A percentile compares a stretch with the other conserved stretches of the same genome.
phyloP scores from a whole-genome alignment of 2,329 filamentous ascomycete species.

The Alternaria burnsii region DNA sequence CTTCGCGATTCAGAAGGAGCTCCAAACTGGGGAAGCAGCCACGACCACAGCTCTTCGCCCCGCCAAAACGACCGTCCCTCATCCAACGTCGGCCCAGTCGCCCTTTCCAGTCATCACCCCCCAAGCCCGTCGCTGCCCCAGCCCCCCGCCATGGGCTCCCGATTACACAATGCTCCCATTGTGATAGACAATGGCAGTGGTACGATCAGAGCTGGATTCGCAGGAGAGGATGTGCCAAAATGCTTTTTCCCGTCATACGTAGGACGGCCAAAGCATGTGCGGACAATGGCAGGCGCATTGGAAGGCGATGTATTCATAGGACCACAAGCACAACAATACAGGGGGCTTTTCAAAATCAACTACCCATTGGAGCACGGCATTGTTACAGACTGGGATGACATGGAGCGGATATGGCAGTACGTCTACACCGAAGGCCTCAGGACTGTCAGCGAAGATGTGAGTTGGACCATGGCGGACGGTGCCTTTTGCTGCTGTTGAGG shows the following conservation, averaged over 20 bases:
- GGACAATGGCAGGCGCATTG: constrained; percentile 93
- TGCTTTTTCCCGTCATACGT: constrained; percentile 98
- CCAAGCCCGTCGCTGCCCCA: background rate
- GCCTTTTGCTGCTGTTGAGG: constrained; percentile 15
- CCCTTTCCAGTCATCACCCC: background rate
- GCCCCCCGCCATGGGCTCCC: constrained; percentile 65
- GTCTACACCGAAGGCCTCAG: constrained; percentile 96
- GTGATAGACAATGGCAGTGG: constrained; percentile 99
- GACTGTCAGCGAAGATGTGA: constrained; percentile 93
- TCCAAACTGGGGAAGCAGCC: constrained; percentile 34
- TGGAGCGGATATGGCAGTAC: constrained; percentile 99
- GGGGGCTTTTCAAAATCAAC: constrained; percentile 91
- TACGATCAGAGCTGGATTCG: constrained; percentile 96
- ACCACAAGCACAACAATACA: constrained; percentile 86
- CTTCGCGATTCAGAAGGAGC: constrained; percentile 40
- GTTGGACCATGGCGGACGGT: constrained; percentile 27
- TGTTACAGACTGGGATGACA: constrained; percentile 99
- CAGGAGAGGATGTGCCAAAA: constrained; percentile 93
- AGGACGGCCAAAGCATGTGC: constrained; percentile 91
- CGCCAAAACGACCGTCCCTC: background rate
- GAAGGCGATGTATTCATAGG: constrained; percentile 98
- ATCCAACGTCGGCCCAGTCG: background rate
- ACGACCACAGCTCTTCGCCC: constrained; percentile 20
- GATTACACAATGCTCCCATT: constrained; percentile 95
- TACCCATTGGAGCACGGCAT: constrained; percentile 98